Conservation (phyloP, 176 grass and related monocot species). For the Triticum urartu region DNA sequence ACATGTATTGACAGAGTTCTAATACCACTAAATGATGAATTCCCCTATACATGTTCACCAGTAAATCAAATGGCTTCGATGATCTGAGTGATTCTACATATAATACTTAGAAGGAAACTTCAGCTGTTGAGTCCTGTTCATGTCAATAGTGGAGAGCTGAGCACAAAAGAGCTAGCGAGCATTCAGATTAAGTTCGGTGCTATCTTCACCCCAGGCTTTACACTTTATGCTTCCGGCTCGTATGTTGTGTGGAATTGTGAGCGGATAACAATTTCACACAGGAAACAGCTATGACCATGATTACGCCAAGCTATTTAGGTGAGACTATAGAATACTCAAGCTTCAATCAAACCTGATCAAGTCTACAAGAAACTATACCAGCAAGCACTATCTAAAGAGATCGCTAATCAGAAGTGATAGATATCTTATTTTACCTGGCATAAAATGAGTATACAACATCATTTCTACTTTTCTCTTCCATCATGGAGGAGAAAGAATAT, state of each 20-base stretch:
- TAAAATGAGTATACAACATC: conserved; percentile 79
- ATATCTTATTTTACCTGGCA: conserved; percentile 63
- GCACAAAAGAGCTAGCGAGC: background rate
- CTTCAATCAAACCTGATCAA: background rate
- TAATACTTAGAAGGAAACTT: background rate
- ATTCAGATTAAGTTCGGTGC: background rate
- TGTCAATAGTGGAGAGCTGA: background rate
- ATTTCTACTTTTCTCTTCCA: conserved; percentile 48
- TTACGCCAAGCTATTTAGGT: no score
- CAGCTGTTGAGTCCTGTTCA: background rate
- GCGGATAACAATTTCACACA: no score
- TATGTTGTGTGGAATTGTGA: no score
- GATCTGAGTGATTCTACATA: background rate
- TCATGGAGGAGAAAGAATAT: conserved; percentile 84
- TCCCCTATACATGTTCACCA: background rate
- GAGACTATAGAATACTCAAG: no score
- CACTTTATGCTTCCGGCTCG: no score
- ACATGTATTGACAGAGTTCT: background rate
- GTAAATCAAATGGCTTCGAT: background rate
- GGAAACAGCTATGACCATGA: no score
- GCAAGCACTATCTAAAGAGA: background rate
- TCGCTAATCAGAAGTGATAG: background rate
- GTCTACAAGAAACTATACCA: background rate
- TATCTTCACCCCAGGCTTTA: no score
- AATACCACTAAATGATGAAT: background rate